phyloP scores from a whole-genome alignment of 208 protist species.

The Herpetomonas samuelpessoai region DNA sequence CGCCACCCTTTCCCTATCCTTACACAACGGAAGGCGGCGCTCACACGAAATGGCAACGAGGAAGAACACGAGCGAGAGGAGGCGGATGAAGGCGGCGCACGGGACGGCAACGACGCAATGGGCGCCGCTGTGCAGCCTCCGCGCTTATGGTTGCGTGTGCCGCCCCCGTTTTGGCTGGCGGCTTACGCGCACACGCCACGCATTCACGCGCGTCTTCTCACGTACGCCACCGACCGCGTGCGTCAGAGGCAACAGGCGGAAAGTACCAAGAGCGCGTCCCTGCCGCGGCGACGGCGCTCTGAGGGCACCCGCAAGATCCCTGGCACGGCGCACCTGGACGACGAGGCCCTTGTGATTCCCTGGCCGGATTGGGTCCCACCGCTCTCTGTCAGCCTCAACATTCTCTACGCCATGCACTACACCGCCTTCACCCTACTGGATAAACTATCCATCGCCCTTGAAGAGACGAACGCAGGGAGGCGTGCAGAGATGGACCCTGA shows the following conservation, averaged over 20 bases:
- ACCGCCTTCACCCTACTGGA: conserved; percentile 24
- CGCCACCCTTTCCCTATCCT: not conserved
- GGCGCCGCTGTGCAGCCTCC: not conserved
- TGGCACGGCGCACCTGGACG: too few species aligned
- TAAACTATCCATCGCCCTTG: too few species aligned
- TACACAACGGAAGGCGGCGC: too few species aligned
- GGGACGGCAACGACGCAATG: too few species aligned
- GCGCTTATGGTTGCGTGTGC: not conserved
- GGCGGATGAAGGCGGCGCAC: not conserved
- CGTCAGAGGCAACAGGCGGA: conserved; percentile 9
- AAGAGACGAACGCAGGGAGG: too few species aligned
- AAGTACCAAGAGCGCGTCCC: too few species aligned
- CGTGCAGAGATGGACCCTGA: too few species aligned
- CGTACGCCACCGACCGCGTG: conserved; percentile 6
- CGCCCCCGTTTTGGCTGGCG: conserved; percentile 26
- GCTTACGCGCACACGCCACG: conserved; percentile 24
- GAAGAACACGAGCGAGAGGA: not conserved
- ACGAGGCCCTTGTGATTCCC: not conserved
- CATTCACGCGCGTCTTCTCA: conserved; percentile 8
- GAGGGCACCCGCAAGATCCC: too few species aligned
- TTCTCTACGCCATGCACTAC: conserved; percentile 23
- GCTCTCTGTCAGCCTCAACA: conserved; percentile 5
- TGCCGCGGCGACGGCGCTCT: too few species aligned
- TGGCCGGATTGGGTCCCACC: conserved; percentile 39
- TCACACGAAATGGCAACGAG: too few species aligned